Evolutionary conservation across 2,329 filamentous ascomycete species (phyloP), one percentile per base, ranked within the genome.

Genomic region (Bipolaris cookei): DNA sequence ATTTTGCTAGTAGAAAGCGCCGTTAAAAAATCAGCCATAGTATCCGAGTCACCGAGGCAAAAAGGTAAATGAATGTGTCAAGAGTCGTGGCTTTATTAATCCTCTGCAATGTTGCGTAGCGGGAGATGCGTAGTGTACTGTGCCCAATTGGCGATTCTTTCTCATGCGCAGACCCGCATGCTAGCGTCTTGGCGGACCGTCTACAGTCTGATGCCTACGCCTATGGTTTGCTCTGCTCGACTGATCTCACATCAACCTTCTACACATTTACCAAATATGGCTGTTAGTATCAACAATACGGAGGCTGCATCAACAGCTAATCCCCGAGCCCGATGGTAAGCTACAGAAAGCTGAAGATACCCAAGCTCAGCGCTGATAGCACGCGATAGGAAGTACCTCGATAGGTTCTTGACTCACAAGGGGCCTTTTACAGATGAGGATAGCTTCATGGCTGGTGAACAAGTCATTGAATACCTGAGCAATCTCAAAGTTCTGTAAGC

Each of bases 351-450:
- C 18, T 30, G 18, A 23, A 6, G 16, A n/a, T n/a, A 49, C 18
- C 18, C 46, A 16, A 46, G 50, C 48, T 58, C 44, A 47, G 50
- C 44, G 51, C 68, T 72, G 61, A 74, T 35, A 37, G 55, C 52
- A 21, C 78, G 6, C 30, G 49, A 49, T 61, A 96, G 92, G 92
- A 88, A 86, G 76, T 89, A 96, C 75, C 84, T 98, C 55, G 88
- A 98, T 78, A 88, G 85, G 61, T 88, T 97, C 63, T 84, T 96
- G 54, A 88, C 84, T 56, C 88, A 88, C 30, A 80, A 84, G 3
- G 94, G 95, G 1, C 92, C 95, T 1, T 97, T 91, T 76, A 93
- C 90, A 32, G 89, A 93, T 81, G 45, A 84, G 80, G 54, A 78
- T 75, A 60, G 59, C 2, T 66, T 81, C 79, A 60, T 81, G 80